Percentiles rank a stretch among this genome's conserved stretches.
Evolutionary conservation across 768 basidiomycete species (phyloP).

Genomic region (Cyathus striatus): DNA sequence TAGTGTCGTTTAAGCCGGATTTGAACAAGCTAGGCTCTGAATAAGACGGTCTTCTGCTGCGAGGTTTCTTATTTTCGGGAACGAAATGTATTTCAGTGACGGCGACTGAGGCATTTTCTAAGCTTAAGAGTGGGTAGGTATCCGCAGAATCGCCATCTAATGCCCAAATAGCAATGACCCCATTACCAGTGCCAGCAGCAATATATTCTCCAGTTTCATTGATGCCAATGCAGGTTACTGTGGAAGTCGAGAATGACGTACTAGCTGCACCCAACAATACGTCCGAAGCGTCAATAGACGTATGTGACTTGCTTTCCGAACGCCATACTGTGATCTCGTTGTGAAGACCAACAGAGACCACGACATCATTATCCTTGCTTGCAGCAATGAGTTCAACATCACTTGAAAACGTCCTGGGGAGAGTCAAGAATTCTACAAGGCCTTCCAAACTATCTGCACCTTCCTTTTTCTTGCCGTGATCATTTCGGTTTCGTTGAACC

Average conservation of each 20-base stretch:
- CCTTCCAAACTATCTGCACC: slow-evolving; percentile 30
- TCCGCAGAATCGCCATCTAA: slow-evolving; percentile 34
- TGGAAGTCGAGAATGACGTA: slow-evolving; percentile 41
- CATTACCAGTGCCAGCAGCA: slow-evolving; percentile 69
- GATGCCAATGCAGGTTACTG: slow-evolving; percentile 58
- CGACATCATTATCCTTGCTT: slow-evolving; percentile 59
- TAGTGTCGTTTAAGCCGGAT: slow-evolving; percentile 9
- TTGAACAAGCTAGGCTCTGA: slow-evolving; percentile 27
- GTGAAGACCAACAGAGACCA: slow-evolving; percentile 71
- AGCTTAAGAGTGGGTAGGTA: slow-evolving; percentile 34
- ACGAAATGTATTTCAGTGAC: slow-evolving; percentile 53
- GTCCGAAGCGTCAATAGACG: slow-evolving; percentile 46
- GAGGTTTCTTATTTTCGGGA: slow-evolving; percentile 8
- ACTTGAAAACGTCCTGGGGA: slow-evolving; percentile 76
- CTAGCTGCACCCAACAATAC: slow-evolving; percentile 45
- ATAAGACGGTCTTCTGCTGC: slow-evolving; percentile 13
- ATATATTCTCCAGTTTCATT: slow-evolving; percentile 56
- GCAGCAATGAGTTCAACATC: slow-evolving; percentile 80
- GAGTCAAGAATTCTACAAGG: slow-evolving; percentile 53
- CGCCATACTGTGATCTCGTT: slow-evolving; percentile 77
- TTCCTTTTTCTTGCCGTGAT: slow-evolving; percentile 23
- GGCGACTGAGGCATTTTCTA: slow-evolving; percentile 37
- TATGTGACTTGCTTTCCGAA: slow-evolving; percentile 31
- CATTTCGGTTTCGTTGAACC: slow-evolving; percentile 66
- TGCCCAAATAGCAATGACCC: slow-evolving; percentile 61